A percentile compares a stretch with the other conserved stretches of the same genome.
These are phyloP conservation scores for Nicotiana tomentosiformis DNA, from an alignment of 257 asterid genomes.

Conservation along the genomic window DNA sequence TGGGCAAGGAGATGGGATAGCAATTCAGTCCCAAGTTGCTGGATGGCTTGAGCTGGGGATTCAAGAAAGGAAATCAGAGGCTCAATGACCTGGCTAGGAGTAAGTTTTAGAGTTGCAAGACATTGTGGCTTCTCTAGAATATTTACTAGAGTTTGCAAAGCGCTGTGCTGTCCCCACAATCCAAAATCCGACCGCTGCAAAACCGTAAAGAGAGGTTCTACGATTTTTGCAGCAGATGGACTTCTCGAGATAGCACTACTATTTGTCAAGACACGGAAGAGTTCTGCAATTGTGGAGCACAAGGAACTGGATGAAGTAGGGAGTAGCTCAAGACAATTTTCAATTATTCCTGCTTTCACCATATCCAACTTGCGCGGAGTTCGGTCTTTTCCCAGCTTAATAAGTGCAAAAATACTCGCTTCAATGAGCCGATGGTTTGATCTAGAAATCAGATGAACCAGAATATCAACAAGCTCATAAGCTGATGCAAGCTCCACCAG, in stretches of 20 bases:
- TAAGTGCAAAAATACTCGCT: slow-evolving; percentile 69
- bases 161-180: slow-evolving; percentile 85
- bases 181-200: slow-evolving; percentile 64
- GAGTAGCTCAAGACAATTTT: slow-evolving; percentile 71
- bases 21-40: slow-evolving; percentile 79
- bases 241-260: slow-evolving; percentile 74
- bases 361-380: slow-evolving; percentile 89
- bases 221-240: slow-evolving; percentile 51
- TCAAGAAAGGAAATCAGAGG: slow-evolving; percentile 65
- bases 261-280: slow-evolving; percentile 84
- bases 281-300: slow-evolving; percentile 75
- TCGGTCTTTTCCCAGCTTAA: slow-evolving; percentile 80
- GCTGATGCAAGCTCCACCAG: slow-evolving; percentile 52
- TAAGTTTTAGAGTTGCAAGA: slow-evolving; percentile 52
- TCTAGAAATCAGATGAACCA: slow-evolving; percentile 64
- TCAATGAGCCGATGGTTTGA: slow-evolving; percentile 66
- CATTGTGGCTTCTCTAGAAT: slow-evolving; percentile 82
- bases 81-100: slow-evolving; percentile 74
- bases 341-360: slow-evolving; percentile 76
- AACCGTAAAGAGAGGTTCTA: slow-evolving; percentile 72
- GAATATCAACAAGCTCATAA: slow-evolving; percentile 56
- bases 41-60: slow-evolving; percentile 82
- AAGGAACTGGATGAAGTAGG: slow-evolving; percentile 60
- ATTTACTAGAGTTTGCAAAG: slow-evolving; percentile 81
- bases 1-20: slow-evolving; percentile 74